A percentile compares a stretch with the other conserved stretches of the same genome.
These are phyloP conservation scores for Macrophomina pseudophaseolina DNA, from an alignment of 2,329 filamentous ascomycete species.

Conservation along the genomic window DNA sequence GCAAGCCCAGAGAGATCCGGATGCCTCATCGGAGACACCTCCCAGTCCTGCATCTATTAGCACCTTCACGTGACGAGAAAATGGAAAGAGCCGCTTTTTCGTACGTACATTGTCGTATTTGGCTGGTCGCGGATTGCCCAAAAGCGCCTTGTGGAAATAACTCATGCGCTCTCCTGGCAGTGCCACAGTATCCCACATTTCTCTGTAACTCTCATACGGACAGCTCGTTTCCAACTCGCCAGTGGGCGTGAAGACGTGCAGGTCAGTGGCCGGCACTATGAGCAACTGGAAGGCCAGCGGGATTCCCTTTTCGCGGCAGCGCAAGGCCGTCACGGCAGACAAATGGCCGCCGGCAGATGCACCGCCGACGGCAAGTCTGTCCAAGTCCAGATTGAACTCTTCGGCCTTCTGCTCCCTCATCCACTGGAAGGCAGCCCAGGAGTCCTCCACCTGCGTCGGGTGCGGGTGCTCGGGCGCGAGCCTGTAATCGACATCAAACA, in stretches of 20 bases:
- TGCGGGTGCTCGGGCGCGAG: conserved; percentile 42
- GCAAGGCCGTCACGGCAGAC: conserved; percentile 45
- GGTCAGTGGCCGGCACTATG: conserved; percentile 44
- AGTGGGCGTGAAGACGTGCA: conserved; percentile 44
- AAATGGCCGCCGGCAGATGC: conserved; percentile 48
- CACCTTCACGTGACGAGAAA: neutral
- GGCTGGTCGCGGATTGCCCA: conserved; percentile 44
- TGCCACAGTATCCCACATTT: conserved; percentile 36
- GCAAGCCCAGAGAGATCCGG: conserved; percentile 43
- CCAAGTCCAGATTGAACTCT: conserved; percentile 13
- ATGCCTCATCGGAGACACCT: conserved; percentile 48
- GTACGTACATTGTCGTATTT: conserved; percentile 41
- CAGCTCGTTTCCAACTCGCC: conserved; percentile 43
- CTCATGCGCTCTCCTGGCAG: conserved; percentile 46
- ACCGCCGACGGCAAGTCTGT: conserved; percentile 42
- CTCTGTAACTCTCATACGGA: conserved; percentile 42
- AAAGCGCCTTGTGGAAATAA: conserved; percentile 47
- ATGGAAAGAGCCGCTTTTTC: neutral
- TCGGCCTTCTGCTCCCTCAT: conserved; percentile 28
- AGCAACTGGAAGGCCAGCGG: conserved; percentile 46
- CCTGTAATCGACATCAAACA: conserved; percentile 44
- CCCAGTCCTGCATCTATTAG: conserved; percentile 43
- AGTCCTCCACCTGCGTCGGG: conserved; percentile 44
- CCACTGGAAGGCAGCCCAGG: conserved; percentile 39
- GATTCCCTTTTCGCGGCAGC: conserved; percentile 45